Evolutionary conservation across 2,329 filamentous ascomycete genomes (phyloP).

Genomic region (Monascus ruber): DNA sequence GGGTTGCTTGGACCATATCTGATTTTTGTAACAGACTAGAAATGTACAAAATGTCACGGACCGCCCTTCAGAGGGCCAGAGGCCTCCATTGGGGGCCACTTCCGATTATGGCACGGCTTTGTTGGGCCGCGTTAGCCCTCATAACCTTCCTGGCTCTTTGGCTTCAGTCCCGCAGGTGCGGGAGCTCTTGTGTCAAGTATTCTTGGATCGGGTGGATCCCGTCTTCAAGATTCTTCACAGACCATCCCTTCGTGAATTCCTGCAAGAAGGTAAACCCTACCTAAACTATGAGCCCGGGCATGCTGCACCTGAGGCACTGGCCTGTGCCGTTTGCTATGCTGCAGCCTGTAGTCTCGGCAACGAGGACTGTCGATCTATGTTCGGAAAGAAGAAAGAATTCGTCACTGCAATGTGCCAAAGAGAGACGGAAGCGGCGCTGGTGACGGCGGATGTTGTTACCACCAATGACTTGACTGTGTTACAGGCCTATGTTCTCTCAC

Average conservation of each 20-base stretch:
- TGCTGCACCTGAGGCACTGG: conserved; percentile 14
- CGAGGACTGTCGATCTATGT: conserved; percentile 10
- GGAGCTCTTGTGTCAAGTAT: conserved; percentile 14
- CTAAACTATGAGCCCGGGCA: conserved; percentile 18
- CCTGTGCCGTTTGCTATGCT: conserved; percentile 15
- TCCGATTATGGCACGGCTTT: background rate
- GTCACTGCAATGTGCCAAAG: conserved; percentile 12
- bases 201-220: conserved; percentile 17
- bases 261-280: conserved; percentile 16
- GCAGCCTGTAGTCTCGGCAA: conserved; percentile 15
- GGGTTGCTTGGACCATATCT: background rate
- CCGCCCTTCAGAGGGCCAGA: background rate
- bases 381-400: conserved; percentile 9
- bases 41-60: background rate
- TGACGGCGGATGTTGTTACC: conserved; percentile 16
- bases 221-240: conserved; percentile 21
- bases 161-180: conserved; percentile 4
- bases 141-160: background rate
- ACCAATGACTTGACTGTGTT: conserved; percentile 22
- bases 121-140: background rate
- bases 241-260: conserved; percentile 14
- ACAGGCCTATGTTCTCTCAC: conserved; percentile 21
- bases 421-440: conserved; percentile 14
- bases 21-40: background rate
- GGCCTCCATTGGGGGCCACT: background rate